Evolutionary conservation across 2,329 filamentous ascomycete genomes (phyloP), one percentile per base, ranked within the genome.

Genomic region (Aspergillus fumigatus): DNA sequence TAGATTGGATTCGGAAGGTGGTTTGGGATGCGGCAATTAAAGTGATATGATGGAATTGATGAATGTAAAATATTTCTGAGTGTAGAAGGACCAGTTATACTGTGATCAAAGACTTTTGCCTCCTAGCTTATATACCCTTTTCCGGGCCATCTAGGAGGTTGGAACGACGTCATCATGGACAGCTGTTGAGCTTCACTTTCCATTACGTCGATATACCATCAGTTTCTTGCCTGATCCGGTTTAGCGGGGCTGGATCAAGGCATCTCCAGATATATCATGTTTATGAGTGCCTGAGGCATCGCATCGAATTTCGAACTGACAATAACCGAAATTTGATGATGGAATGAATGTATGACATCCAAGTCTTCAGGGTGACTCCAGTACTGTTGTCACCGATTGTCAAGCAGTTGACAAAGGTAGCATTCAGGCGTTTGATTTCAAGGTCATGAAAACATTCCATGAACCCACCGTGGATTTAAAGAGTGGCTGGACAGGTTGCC

Each of bases 121-220:
- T n/a, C 5, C 14, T 40, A 9, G 21, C 48, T 21, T 55, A 55
- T 55, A 55, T 51, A 55, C 25, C 45, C 27, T 9, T 9, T 19
- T 48, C 40, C 38, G 9, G 23, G 10, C 6, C 21, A 35, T 17
- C 17, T 14, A 21, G 25, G 8, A 14, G 40, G 14, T 23, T 21
- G 41, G 41, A 23, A 7, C 55, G 55, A 53, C 55, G 53, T 56
- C n/a, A 41, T 40, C 26, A 52, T 55, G 32, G 32, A 7, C 32
- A 17, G 32, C 32, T 38, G 14, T 38, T 38, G 32, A 38, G 32
- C 53, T 56, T 58, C 51, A 51, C 52, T 35, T 23, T 35, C 32
- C 27, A 54, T 66, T 65, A 69, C 67, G 66, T 69, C 66, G 67
- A 61, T 61, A 52, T 35, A 49, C 58, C 47, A 60, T 68, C 63